Evolutionary conservation across 805 yeast species (phyloP), one percentile per base, ranked within the genome.

Genomic region (Monosporozyma servazzii): DNA sequence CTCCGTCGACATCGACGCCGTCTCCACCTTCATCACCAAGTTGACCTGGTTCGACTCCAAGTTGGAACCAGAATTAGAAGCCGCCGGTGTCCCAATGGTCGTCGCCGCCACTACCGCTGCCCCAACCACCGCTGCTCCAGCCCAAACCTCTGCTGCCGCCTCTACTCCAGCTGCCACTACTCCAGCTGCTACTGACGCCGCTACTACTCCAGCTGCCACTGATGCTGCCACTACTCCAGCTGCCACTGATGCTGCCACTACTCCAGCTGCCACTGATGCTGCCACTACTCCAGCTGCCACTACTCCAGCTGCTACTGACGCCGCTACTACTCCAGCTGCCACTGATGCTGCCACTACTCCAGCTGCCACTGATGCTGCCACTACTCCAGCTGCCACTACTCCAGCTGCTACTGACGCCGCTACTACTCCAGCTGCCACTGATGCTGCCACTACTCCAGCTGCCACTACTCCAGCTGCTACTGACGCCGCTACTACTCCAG

Each of bases 1-100:
- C 18, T 51, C 58, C 48, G 59, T 69, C 46, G 67, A 68, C 52
- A 55, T 59, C 51, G 49, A 49, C 48, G 60, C 58, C 36, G 66
- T 67, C 25, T 52, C 58, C 9, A 33, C 64, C 3, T 55, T 63
- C 51, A 56, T 68, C 33, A 61, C 70, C 21, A 48, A 45, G 41
- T 45, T 46, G 64, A 69, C 72, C 56, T 69, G 72, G 72, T 69
- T 64, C 55, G 59, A 66, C 15, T 49, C 59, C 37, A 64, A 69
- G 55, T 40, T 66, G n/a, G 55, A 53, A 39, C 56, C 64, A 15
- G 56, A 36, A 7, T 47, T 54, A 20, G 42, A 42, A 5, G 43
- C 51, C n/a, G 51, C 43, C 29, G 45, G 51, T 18, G 51, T 31
- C 25, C 49, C 25, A 30, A 40, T 40, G 44, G 37, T 8, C 30